A percentile compares a stretch with the other conserved stretches of the same genome.
Evolutionary conservation across 2,329 filamentous ascomycete species (phyloP).

Genomic region (Apiospora hydei): DNA sequence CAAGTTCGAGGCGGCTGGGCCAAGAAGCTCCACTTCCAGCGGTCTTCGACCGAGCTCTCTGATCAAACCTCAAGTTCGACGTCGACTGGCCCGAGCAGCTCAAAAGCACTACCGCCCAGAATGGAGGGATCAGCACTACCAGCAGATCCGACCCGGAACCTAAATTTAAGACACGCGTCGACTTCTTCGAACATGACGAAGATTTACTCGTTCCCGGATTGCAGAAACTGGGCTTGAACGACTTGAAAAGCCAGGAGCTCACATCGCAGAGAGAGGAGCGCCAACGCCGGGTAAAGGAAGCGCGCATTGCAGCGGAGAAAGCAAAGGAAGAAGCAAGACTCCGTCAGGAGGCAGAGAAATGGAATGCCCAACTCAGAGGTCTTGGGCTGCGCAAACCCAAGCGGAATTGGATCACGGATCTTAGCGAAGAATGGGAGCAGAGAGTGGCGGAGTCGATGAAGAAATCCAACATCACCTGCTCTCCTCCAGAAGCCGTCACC

Average conservation of each 20-base stretch:
- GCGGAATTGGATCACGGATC: conserved; percentile 16
- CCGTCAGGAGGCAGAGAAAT: conserved; percentile 4
- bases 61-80: neutral
- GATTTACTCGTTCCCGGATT: neutral
- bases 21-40: neutral
- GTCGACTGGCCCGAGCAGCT: neutral
- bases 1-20: neutral
- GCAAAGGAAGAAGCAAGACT: conserved; percentile 14
- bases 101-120: neutral
- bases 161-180: conserved; percentile 15
- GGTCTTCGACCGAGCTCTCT: neutral
- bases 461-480: conserved; percentile 7
- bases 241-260: neutral
- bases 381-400: conserved; percentile 21
- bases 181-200: conserved; percentile 13
- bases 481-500: conserved; percentile 53
- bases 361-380: conserved; percentile 1
- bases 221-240: neutral
- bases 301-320: conserved; percentile 3
- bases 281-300: neutral
- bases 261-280: conserved; percentile 2
- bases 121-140: neutral
- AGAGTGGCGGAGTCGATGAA: neutral
- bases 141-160: conserved; percentile 1
- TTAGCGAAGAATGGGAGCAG: conserved; percentile 20